Conservation (phyloP, 208 protist species). For the Wallacemonas rigidus region DNA sequence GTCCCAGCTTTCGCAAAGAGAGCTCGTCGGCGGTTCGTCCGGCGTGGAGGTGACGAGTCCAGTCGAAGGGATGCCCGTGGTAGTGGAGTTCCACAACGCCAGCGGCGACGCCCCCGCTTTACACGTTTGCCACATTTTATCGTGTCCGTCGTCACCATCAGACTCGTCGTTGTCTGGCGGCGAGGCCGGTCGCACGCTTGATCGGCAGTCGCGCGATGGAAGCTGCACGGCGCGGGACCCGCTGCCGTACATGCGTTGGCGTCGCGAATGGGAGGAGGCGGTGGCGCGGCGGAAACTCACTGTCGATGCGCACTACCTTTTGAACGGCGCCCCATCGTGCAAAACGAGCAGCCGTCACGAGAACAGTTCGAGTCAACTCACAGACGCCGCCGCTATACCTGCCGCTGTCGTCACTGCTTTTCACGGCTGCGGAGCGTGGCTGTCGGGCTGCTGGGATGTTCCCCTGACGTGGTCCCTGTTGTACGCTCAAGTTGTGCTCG, state of each 20-base stretch:
- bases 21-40: too few relatives aligned
- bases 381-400: neutral
- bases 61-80: neutral
- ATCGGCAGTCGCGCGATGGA: too few relatives aligned
- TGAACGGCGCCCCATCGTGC: neutral
- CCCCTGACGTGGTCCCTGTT: slow-evolving; percentile 25
- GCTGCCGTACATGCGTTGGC: slow-evolving; percentile 30
- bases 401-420: neutral
- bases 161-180: too few relatives aligned
- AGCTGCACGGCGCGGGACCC: neutral
- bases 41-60: too few relatives aligned
- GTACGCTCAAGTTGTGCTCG: slow-evolving; percentile 20
- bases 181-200: too few relatives aligned
- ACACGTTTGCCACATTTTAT: slow-evolving; percentile 8
- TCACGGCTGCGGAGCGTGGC: slow-evolving; percentile 16
- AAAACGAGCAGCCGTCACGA: neutral
- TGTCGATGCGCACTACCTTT: neutral
- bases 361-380: neutral
- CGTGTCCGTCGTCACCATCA: neutral
- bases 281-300: slow-evolving; percentile 17
- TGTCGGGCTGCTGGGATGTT: slow-evolving; percentile 22
- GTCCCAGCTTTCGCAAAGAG: too few relatives aligned
- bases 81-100: slow-evolving; percentile 1
- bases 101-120: slow-evolving; percentile 11
- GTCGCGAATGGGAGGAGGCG: slow-evolving; percentile 27